Evolutionary conservation across 176 grass and related monocot genomes (phyloP).

Genomic region (Oryza longistaminata): DNA sequence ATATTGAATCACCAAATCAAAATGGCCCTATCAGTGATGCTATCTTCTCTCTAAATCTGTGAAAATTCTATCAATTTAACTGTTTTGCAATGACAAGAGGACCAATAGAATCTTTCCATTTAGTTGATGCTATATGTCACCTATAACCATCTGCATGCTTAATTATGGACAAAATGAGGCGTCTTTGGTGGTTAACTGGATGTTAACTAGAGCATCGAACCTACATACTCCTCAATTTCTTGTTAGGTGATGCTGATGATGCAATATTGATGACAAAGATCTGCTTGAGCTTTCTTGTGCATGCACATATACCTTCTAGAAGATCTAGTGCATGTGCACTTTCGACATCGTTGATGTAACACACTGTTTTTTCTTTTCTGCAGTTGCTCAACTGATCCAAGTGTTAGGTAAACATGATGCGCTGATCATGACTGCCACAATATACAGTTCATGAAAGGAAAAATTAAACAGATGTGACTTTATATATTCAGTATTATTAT

Average conservation of each 20-base stretch:
- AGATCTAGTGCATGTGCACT: constrained; percentile 25
- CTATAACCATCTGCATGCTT: neutral
- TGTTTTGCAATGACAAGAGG: neutral
- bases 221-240: neutral
- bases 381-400: constrained; percentile 5
- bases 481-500: no score
- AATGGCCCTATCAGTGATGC: neutral
- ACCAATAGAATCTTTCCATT: constrained; percentile 1
- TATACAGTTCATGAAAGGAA: neutral
- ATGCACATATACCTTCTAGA: constrained; percentile 31
- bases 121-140: neutral
- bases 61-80: neutral
- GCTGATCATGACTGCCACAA: neutral
- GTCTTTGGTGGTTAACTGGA: constrained; percentile 7
- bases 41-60: neutral
- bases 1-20: neutral
- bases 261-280: constrained; percentile 27
- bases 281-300: neutral
- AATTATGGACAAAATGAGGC: neutral
- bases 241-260: constrained; percentile 41
- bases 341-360: constrained; percentile 33
- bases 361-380: neutral
- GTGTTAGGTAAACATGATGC: neutral
- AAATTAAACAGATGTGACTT: no score
- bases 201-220: neutral